A percentile compares a stretch with the other conserved stretches of the same genome.
Conservation (phyloP, 352 stramenopile species). For the Pythium grandisporangium region DNA sequence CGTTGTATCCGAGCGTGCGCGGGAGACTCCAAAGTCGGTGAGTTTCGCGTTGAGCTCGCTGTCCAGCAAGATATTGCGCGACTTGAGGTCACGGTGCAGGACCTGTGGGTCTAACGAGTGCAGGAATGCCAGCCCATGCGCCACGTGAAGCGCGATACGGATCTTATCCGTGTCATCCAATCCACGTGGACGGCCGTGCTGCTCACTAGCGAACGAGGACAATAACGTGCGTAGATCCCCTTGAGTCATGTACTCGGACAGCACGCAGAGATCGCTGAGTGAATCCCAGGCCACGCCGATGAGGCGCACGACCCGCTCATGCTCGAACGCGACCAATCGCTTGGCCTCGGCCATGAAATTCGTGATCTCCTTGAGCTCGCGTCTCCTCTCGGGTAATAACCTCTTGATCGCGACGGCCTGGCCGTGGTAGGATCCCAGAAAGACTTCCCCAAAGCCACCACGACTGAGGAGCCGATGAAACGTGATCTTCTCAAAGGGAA, state of each 20-base stretch:
- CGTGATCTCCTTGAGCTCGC: slow-evolving; percentile 30
- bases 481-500: slow-evolving; percentile 30
- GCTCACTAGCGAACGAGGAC: slow-evolving; percentile 21
- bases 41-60: slow-evolving; percentile 18
- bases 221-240: slow-evolving; percentile 22
- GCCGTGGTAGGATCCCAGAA: slow-evolving; percentile 22
- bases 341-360: slow-evolving; percentile 38
- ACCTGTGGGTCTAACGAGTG: slow-evolving; percentile 10
- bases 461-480: slow-evolving; percentile 24
- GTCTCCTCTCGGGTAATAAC: slow-evolving; percentile 27
- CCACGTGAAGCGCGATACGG: slow-evolving; percentile 23
- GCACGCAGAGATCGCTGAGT: slow-evolving; percentile 5
- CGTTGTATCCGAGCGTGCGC: slow-evolving; percentile 1
- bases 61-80: slow-evolving; percentile 13
- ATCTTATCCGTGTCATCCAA: slow-evolving; percentile 20
- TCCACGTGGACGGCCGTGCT: slow-evolving; percentile 5
- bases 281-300: slow-evolving; percentile 46
- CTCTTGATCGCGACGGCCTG: slow-evolving; percentile 50
- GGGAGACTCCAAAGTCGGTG: slow-evolving; percentile 18
- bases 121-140: slow-evolving; percentile 15
- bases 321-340: slow-evolving; percentile 39
- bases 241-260: slow-evolving; percentile 14
- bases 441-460: slow-evolving; percentile 38
- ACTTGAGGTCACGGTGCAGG: slow-evolving; percentile 14
- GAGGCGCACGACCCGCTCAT: slow-evolving; percentile 50